Conservation (phyloP, 306 rosid genomes). For the Psophocarpus tetragonolobus region DNA sequence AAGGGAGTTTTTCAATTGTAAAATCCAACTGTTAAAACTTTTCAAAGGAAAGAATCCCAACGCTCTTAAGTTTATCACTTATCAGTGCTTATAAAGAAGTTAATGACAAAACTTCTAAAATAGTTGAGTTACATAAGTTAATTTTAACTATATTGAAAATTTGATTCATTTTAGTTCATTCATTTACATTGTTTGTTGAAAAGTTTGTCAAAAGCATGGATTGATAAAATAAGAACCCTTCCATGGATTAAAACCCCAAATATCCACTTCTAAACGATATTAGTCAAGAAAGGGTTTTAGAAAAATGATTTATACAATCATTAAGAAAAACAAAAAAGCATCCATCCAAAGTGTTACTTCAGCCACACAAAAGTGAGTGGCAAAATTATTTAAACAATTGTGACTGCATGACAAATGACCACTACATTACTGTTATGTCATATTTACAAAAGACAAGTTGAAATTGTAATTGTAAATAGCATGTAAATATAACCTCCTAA, state of each 20-base stretch:
- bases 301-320: slow-evolving; percentile 5
- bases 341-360: not conserved
- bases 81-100: not conserved
- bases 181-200: not conserved
- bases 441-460: not conserved
- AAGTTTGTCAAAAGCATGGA: not conserved
- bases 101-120: not conserved
- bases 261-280: slow-evolving; percentile 12
- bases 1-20: not conserved
- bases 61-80: not conserved
- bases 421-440: not conserved
- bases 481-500: slow-evolving; percentile 69
- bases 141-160: not conserved
- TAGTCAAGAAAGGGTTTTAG: not conserved
- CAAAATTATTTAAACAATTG: not conserved
- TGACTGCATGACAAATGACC: not conserved
- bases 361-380: not conserved
- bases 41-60: not conserved
- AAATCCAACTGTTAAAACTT: not conserved
- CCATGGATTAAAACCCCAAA: not conserved
- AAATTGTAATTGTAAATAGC: not conserved
- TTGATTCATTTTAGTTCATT: not conserved
- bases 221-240: slow-evolving; percentile 9
- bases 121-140: not conserved
- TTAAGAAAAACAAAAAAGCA: not conserved